Conservation (phyloP, 2,329 filamentous ascomycete genomes). For the Cadophora sp. region DNA sequence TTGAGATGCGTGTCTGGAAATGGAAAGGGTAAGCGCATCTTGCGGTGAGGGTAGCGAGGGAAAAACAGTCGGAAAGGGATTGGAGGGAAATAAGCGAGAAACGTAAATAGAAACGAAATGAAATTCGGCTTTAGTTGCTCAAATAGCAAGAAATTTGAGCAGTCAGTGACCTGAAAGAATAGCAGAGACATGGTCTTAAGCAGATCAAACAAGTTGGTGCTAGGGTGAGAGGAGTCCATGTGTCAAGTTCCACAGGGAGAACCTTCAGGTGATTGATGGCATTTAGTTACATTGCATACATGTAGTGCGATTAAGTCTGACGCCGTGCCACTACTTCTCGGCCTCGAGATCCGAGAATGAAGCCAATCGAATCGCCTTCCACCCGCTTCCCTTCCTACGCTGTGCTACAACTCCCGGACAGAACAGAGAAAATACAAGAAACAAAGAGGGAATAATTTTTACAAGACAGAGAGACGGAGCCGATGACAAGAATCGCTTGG, state of each 20-base stretch:
- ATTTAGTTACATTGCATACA: constrained; percentile 14
- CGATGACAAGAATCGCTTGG: neutral
- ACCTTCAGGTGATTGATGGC: constrained; percentile 13
- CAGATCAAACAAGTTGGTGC: neutral
- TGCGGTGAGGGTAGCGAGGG: neutral
- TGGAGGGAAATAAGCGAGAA: neutral
- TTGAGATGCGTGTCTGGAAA: neutral
- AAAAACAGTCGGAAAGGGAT: neutral
- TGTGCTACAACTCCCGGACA: neutral
- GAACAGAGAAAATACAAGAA: neutral
- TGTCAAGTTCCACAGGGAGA: neutral
- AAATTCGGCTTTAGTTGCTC: neutral
- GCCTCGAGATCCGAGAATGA: constrained; percentile 18
- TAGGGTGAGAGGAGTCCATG: neutral
- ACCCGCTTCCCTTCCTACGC: neutral
- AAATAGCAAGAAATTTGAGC: neutral
- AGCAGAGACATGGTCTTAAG: neutral
- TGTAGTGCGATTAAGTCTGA: constrained; percentile 2
- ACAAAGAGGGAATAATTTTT: neutral
- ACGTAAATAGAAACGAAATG: neutral
- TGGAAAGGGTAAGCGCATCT: neutral
- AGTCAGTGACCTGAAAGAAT: too few species aligned
- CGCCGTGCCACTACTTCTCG: constrained; percentile 17
- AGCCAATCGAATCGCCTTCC: neutral
- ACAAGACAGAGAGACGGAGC: neutral